A percentile compares a stretch with the other conserved stretches of the same genome.
Conservation (phyloP, 2,329 filamentous ascomycete genomes). For the Meredithiella fracta region DNA sequence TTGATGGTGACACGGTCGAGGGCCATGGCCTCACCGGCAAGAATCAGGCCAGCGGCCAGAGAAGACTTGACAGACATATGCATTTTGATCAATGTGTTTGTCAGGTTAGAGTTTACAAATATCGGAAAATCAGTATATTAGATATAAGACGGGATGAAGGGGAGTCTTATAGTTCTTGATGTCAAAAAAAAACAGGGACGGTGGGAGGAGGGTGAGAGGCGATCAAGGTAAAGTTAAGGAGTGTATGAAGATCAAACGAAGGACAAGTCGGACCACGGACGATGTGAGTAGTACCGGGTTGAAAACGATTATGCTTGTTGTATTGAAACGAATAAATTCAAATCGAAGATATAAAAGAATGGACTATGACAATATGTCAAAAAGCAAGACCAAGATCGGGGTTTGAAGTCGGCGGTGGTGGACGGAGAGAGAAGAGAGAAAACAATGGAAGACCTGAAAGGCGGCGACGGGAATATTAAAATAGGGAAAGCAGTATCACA, state of each 20-base stretch:
- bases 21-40: slow-evolving; percentile 27
- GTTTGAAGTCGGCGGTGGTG: slow-evolving; percentile 9
- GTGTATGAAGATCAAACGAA: slow-evolving; percentile 12
- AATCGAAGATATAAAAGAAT: slow-evolving; percentile 5
- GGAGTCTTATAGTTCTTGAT: background rate
- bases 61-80: slow-evolving; percentile 15
- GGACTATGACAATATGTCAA: background rate
- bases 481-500: slow-evolving; percentile 3
- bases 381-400: background rate
- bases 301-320: background rate
- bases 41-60: slow-evolving; percentile 26
- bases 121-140: background rate
- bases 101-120: background rate
- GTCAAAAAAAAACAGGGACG: background rate
- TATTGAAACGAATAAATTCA: background rate
- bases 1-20: slow-evolving; percentile 52
- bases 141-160: background rate
- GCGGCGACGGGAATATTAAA: background rate
- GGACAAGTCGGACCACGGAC: background rate
- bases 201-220: background rate
- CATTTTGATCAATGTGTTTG: slow-evolving; percentile 19
- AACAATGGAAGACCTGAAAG: background rate
- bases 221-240: slow-evolving; percentile 2
- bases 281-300: background rate
- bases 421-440: slow-evolving; percentile 12